Conservation (phyloP, 495 filamentous ascomycete species). For the Podospora pseudocomata region DNA sequence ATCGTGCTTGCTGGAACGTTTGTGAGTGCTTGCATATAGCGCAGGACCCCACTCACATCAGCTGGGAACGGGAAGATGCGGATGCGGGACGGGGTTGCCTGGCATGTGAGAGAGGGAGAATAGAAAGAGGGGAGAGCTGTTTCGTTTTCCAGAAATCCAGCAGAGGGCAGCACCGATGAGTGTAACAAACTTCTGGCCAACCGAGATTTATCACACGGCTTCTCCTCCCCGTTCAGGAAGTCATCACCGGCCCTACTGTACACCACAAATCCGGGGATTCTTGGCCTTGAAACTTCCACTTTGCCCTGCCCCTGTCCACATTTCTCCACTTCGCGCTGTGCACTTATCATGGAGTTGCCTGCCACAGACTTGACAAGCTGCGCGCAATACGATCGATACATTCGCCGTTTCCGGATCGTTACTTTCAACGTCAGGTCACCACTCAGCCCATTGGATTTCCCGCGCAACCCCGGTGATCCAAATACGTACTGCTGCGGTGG, state of each 20-base stretch:
- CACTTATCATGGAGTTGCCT: background rate
- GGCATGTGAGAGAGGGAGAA: background rate
- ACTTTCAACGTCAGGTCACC: background rate
- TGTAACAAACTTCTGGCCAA: slow-evolving; percentile 3
- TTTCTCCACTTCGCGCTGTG: background rate
- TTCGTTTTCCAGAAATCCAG: too few relatives aligned
- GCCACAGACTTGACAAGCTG: background rate
- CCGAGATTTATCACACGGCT: slow-evolving; percentile 11
- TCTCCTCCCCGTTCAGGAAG: slow-evolving; percentile 15
- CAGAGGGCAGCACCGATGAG: too few relatives aligned
- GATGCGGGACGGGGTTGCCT: background rate
- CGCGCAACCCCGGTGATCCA: background rate
- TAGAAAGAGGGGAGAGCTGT: background rate
- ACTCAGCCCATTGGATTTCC: background rate
- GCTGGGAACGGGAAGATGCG: background rate
- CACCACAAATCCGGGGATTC: slow-evolving; percentile 21
- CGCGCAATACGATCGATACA: background rate
- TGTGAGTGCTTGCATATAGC: background rate
- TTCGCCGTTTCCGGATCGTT: background rate
- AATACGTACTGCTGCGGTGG: background rate
- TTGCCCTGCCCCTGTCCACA: background rate
- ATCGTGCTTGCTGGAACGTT: background rate
- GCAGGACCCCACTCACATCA: background rate
- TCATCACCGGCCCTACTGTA: slow-evolving; percentile 10
- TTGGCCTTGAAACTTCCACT: background rate